Evolutionary conservation across 2,329 filamentous ascomycete genomes (phyloP).

Genomic region (Ophiostoma montium): DNA sequence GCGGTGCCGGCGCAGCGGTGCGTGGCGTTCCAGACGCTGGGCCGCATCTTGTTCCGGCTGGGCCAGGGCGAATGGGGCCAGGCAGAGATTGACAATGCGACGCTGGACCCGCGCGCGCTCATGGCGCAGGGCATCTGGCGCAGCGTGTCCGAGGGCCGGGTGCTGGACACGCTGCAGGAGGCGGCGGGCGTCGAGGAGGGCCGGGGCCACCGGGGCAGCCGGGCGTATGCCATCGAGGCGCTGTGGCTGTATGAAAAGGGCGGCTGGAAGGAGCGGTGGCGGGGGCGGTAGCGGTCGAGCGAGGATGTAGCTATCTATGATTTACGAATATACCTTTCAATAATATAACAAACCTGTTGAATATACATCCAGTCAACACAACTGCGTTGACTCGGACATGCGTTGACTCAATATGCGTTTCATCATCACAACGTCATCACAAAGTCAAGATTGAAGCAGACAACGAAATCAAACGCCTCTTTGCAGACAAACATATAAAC

Average conservation of each 20-base stretch:
- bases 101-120: conserved; percentile 18
- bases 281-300: conserved; percentile 22
- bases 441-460: no score
- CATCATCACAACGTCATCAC: no score
- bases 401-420: no score
- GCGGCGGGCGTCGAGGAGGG: conserved; percentile 55
- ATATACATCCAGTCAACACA: no score
- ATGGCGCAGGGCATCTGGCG: conserved; percentile 73
- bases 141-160: conserved; percentile 59
- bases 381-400: no score
- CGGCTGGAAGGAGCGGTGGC: conserved; percentile 50
- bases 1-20: conserved; percentile 78
- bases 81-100: conserved; percentile 17
- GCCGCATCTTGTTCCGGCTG: conserved; percentile 69
- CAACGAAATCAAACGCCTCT: no score
- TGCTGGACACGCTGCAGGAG: conserved; percentile 62
- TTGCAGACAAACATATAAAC: neutral
- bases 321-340: neutral
- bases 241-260: conserved; percentile 71
- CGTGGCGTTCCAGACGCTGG: conserved; percentile 81
- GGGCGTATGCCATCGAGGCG: conserved; percentile 76
- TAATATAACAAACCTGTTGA: no score
- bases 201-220: conserved; percentile 61
- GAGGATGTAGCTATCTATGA: neutral
- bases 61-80: conserved; percentile 53